Base-by-base conservation (phyloP, 306 rosid species). In the Macrotyloma uniflorum region DNA sequence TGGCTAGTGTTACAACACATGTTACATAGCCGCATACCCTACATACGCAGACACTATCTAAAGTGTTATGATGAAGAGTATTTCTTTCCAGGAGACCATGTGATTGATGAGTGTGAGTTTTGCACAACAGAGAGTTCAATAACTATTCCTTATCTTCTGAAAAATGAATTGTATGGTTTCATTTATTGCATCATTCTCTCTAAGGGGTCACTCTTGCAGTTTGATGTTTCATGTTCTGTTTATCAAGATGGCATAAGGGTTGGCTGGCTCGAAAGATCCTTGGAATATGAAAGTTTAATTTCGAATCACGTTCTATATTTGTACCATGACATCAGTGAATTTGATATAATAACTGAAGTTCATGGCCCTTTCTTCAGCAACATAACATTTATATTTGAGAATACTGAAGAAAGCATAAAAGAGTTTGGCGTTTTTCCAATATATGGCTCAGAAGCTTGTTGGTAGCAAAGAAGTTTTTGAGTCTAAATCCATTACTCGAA, bases 401-500 rank as follows among this genome's bases (percentile, higher is more conserved):
- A 54, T 16, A 55, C 5, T 55, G 33, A 11, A 55, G n/a, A 12
- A 6, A 12, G 33, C 35, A 23, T 55, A 12, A 5, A 45, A 22
- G 62, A 58, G 76, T 68, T 66, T 30, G 82, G 62, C 47, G 26
- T 78, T 18, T 14, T 30, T 14, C 82, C 82, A 1, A 3, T 78
- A 50, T 77, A 77, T 66, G 33, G 7, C 6, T 22, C 23, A 4
- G 64, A 66, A 33, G 14, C 4, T 28, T 11, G 14, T 22, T 54
- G 61, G 61, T 4, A 54, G 15, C 30, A 54, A 4, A 26, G 30
- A 3, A 54, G 3, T 54, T 51, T 23, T 59, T 26, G 19, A 13
- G 30, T 59, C 4, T 0, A 35, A 58, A 58, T 58, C 18, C 36
- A 24, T 57, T 24, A 15, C 30, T 54, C 15, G 9, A 8, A 20